Evolutionary conservation across 1,284 basidiomycete genomes (phyloP).

Genomic region (Ganoderma meredithae): DNA sequence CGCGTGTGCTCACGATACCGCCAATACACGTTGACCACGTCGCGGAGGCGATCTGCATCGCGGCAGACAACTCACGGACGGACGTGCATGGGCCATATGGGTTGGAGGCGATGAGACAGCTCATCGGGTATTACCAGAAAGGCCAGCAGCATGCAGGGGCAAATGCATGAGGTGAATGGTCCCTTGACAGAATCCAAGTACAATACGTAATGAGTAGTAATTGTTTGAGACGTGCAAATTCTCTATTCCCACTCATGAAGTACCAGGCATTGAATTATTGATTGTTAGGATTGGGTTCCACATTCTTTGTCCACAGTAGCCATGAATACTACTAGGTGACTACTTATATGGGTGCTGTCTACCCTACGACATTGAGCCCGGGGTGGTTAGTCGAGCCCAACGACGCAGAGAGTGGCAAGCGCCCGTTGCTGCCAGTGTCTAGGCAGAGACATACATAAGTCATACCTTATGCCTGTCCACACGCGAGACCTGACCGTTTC

Average conservation of each 20-base stretch:
- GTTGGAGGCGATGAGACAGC: constrained; percentile 76
- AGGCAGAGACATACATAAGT: no score
- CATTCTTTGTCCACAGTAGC: not conserved
- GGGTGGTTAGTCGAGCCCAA: not conserved
- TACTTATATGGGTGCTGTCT: not conserved
- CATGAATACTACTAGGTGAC: not conserved
- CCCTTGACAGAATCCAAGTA: not conserved
- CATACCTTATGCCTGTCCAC: not conserved
- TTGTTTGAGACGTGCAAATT: not conserved
- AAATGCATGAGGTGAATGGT: constrained; percentile 11
- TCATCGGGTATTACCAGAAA: constrained; percentile 69
- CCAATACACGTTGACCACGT: constrained; percentile 98
- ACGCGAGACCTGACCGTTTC: not conserved
- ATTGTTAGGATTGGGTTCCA: not conserved
- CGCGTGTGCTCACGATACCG: constrained; percentile 80
- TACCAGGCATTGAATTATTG: not conserved
- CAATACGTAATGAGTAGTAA: not conserved
- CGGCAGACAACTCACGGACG: constrained; percentile 45
- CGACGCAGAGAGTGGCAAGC: no score
- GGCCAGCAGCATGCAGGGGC: constrained; percentile 27
- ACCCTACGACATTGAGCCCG: not conserved
- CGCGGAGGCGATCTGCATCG: constrained; percentile 81
- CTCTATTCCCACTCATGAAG: not conserved
- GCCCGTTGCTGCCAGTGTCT: no score
- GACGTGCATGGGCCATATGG: constrained; percentile 76